A percentile compares a stretch with the other conserved stretches of the same genome.
These are phyloP conservation scores for Kokia cookei DNA, from an alignment of 441 rosid species.

Conservation along the genomic window DNA sequence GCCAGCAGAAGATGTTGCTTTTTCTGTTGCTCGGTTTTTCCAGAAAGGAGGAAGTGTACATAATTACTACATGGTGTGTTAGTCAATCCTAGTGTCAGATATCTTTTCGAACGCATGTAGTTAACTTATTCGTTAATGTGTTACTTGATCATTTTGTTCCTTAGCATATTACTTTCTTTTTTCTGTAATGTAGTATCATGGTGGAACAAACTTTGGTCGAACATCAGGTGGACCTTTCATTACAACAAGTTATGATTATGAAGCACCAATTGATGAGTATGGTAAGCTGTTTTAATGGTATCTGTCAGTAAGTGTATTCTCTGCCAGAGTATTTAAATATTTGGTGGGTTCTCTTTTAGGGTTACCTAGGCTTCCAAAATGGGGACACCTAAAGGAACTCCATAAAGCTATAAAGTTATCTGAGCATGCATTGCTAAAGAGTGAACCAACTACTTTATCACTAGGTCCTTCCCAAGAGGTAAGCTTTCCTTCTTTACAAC, in stretches of 20 bases:
- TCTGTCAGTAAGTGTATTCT: not conserved
- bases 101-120: not conserved
- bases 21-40: slow-evolving; percentile 86
- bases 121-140: not conserved
- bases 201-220: slow-evolving; percentile 96
- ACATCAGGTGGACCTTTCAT: slow-evolving; percentile 96
- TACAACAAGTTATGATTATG: slow-evolving; percentile 96
- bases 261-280: slow-evolving; percentile 96
- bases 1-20: slow-evolving; percentile 88
- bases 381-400: slow-evolving; percentile 93
- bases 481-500: slow-evolving; percentile 3
- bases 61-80: slow-evolving; percentile 84
- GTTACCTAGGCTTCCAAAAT: slow-evolving; percentile 85
- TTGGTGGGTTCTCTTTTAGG: slow-evolving; percentile 37
- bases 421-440: slow-evolving; percentile 53
- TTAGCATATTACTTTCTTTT: slow-evolving; percentile 1
- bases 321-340: not conserved
- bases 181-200: slow-evolving; percentile 63
- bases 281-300: slow-evolving; percentile 38
- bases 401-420: slow-evolving; percentile 77
- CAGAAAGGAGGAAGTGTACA: slow-evolving; percentile 87
- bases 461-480: slow-evolving; percentile 83
- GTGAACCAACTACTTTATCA: slow-evolving; percentile 42
- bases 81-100: slow-evolving; percentile 5
- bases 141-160: not conserved